phyloP scores from a whole-genome alignment of 305 asterid genomes.

The Fraxinus latifolia region DNA sequence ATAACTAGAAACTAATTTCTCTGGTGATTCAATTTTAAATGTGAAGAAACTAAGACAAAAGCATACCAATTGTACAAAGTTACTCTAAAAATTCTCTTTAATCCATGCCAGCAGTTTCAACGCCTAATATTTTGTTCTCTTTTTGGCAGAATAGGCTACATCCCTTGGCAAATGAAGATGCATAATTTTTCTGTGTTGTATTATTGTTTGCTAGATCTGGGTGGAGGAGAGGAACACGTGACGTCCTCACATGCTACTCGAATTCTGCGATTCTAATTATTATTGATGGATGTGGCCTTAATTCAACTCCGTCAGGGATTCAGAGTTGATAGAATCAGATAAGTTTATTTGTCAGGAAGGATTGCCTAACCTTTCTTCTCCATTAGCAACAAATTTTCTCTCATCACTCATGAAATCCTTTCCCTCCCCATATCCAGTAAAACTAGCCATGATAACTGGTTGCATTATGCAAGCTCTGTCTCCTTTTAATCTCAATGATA shows the following conservation, averaged over 20 bases:
- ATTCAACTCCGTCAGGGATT: not conserved
- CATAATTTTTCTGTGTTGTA: not conserved
- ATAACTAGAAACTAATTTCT: not conserved
- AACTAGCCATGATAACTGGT: not conserved
- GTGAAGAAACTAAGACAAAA: not conserved
- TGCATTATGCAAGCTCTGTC: constrained; percentile 17
- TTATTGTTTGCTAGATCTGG: not conserved
- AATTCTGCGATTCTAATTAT: not conserved
- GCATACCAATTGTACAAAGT: constrained; percentile 1
- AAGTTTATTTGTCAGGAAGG: not conserved
- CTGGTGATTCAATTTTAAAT: not conserved
- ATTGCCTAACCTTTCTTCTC: not conserved
- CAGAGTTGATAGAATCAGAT: not conserved
- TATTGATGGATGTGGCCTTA: not conserved
- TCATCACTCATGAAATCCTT: not conserved
- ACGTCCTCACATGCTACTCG: not conserved
- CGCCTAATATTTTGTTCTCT: not conserved
- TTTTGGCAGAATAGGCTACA: not conserved
- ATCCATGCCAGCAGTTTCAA: not conserved
- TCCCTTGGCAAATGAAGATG: not conserved
- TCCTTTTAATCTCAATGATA: constrained; percentile 13
- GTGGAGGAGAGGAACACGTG: not conserved
- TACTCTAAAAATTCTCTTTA: not conserved
- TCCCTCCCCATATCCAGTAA: not conserved
- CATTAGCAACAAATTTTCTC: not conserved